phyloP scores from a whole-genome alignment of 768 basidiomycete genomes.

The Lentinus tigrinus region DNA sequence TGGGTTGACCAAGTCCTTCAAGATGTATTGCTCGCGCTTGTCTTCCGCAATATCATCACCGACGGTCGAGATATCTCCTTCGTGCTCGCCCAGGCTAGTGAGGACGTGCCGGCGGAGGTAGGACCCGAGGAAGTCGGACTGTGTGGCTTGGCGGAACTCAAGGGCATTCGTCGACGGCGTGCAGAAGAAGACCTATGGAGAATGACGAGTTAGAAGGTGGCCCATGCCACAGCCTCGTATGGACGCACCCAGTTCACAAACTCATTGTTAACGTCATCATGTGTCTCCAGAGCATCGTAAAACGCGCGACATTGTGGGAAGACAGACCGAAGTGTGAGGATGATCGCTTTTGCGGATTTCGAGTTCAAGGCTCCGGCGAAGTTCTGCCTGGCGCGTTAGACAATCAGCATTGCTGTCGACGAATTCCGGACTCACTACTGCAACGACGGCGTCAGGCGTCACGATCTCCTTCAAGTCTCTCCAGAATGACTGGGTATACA shows the following conservation, averaged over 20 bases:
- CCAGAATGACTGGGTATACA: conserved; percentile 89
- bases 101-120: conserved; percentile 64
- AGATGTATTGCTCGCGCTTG: conserved; percentile 44
- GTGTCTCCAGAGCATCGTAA: conserved; percentile 58
- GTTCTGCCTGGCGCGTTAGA: conserved; percentile 49
- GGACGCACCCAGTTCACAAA: conserved; percentile 73
- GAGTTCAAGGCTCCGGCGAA: conserved; percentile 74
- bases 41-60: conserved; percentile 27
- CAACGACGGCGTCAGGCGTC: conserved; percentile 70
- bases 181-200: conserved; percentile 77
- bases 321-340: conserved; percentile 65
- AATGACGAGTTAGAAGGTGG: neutral
- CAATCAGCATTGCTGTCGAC: neutral
- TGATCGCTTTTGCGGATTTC: conserved; percentile 60
- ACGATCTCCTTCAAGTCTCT: conserved; percentile 60
- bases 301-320: conserved; percentile 83
- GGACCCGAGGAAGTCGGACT: conserved; percentile 69
- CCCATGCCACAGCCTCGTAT: neutral
- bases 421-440: conserved; percentile 56
- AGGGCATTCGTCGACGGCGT: conserved; percentile 52
- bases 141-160: conserved; percentile 53
- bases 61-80: conserved; percentile 44
- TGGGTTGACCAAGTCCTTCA: conserved; percentile 63
- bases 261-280: conserved; percentile 38
- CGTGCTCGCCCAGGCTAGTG: conserved; percentile 47